Conservation (phyloP, 495 filamentous ascomycete species). For the Penicillium lividum region DNA sequence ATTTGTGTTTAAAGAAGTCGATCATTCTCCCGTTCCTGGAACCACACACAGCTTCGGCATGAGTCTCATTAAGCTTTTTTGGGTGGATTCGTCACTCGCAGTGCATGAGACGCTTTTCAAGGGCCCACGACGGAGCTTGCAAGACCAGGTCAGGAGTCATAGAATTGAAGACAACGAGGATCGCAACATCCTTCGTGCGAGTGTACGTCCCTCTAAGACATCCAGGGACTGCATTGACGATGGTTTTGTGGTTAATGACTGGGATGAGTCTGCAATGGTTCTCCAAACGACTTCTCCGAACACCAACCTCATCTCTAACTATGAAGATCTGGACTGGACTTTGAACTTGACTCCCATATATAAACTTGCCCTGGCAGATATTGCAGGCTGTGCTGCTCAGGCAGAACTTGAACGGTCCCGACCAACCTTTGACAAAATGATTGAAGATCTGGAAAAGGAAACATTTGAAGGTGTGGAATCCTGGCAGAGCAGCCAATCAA, state of each 20-base stretch:
- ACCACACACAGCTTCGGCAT: slow-evolving; percentile 23
- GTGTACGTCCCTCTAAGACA: slow-evolving; percentile 15
- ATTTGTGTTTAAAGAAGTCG: slow-evolving; percentile 40
- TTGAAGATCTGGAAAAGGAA: slow-evolving; percentile 20
- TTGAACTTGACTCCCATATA: slow-evolving; percentile 37
- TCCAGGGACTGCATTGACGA: slow-evolving; percentile 9
- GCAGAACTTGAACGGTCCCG: background rate
- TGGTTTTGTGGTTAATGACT: slow-evolving; percentile 42
- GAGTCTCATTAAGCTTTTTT: slow-evolving; percentile 41
- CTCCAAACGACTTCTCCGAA: background rate
- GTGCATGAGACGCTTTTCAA: slow-evolving; percentile 39
- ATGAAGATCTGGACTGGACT: slow-evolving; percentile 24
- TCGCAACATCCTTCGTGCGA: slow-evolving; percentile 26
- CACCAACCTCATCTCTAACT: background rate
- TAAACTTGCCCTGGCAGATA: slow-evolving; percentile 21
- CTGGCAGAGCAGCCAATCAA: slow-evolving; percentile 22
- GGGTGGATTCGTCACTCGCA: slow-evolving; percentile 34
- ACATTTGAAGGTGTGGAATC: background rate
- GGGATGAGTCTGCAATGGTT: slow-evolving; percentile 32
- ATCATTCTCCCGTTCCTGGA: slow-evolving; percentile 20
- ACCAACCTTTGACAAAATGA: slow-evolving; percentile 20
- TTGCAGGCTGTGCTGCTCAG: slow-evolving; percentile 3
- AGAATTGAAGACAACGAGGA: slow-evolving; percentile 10
- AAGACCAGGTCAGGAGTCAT: slow-evolving; percentile 1
- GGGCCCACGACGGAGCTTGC: slow-evolving; percentile 7